A percentile compares a stretch with the other conserved stretches of the same genome.
These are phyloP conservation scores for Rhizopus delemar DNA, from an alignment of 371 early-diverging fungal species.

Conservation along the genomic window DNA sequence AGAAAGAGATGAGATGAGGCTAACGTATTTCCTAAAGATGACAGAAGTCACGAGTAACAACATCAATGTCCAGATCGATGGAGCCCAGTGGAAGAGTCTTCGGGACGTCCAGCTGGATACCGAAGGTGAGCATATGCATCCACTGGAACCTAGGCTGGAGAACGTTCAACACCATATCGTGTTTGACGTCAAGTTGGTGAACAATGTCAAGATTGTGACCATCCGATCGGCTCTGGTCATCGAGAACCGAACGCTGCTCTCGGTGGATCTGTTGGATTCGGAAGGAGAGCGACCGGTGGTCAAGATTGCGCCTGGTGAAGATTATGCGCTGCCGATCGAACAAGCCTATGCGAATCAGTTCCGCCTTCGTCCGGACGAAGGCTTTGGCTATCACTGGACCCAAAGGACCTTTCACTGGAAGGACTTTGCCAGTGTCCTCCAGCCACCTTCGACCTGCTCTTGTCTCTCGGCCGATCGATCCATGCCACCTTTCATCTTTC, in stretches of 20 bases:
- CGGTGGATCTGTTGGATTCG: conserved; percentile 79
- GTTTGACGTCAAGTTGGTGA: conserved; percentile 81
- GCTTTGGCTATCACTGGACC: conserved; percentile 83
- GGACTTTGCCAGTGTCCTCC: conserved; percentile 47
- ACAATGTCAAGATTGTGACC: conserved; percentile 90
- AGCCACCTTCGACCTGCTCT: conserved; percentile 45
- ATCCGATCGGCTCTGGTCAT: conserved; percentile 85
- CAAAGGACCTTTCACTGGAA: conserved; percentile 68
- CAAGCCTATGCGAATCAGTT: conserved; percentile 77
- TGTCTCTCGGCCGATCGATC: conserved; percentile 36
- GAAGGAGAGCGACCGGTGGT: conserved; percentile 52
- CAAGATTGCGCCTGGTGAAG: conserved; percentile 77
- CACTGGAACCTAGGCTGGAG: conserved; percentile 77
- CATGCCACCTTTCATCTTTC: conserved; percentile 75
- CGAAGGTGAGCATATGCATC: conserved; percentile 78
- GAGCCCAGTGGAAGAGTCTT: conserved; percentile 88
- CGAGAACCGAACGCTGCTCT: conserved; percentile 77
- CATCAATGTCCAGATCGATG: conserved; percentile 79
- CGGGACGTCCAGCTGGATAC: conserved; percentile 86
- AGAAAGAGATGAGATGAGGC: neutral
- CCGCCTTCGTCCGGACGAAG: conserved; percentile 80
- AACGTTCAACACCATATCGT: conserved; percentile 82
- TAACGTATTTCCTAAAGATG: conserved; percentile 19
- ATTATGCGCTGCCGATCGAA: conserved; percentile 85
- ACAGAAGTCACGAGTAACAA: conserved; percentile 57